Evolutionary conservation across 2,329 filamentous ascomycete genomes (phyloP), one percentile per base, ranked within the genome.

Genomic region (Neonectria coccinea): DNA sequence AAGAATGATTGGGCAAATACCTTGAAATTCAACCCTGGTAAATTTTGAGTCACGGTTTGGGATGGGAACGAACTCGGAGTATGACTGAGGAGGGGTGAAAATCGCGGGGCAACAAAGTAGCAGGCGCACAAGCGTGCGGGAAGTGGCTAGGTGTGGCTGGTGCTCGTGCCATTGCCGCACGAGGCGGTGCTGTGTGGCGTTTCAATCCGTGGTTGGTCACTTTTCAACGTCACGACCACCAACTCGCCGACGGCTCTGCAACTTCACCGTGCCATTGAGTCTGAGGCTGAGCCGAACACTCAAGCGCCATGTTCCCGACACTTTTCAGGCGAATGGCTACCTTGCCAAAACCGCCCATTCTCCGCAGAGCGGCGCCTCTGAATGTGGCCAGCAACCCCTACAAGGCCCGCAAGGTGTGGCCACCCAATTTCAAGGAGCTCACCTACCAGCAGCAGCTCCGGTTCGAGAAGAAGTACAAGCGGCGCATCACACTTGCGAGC

Each of bases 381-480:
- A 76, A 67, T 59, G 79, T 83, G 66, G 81, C 84, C 67, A 84
- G 78, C 65, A 89, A 88, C 74, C 85, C 85, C 5, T 90, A 88
- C 80, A 86, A 83, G 73, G 86, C 89, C 53, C 90, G 92, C 79
- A 92, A 91, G 75, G 82, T 88, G 68, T 95, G 92, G 92, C 92
- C 92, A 62, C 92, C 92, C 12, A 89, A 94, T 78, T 92, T 95
- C 78, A 81, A 84, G 67, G 86, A 88, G 75, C 85, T 95, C 64
- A 88, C 88, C 41, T 81, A 84, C 51, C 91, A 91, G 77, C 88
- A 94, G 74, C 90, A 94, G 78, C 91, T 94, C 76, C 86, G 89
- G 47, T 90, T 93, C 71, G 92, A 95, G 82, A 89, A 91, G 77
- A 90, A 91, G 75, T 94, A 91, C 80, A 91, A 93, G 79, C 85